Evolutionary conservation across 2,329 filamentous ascomycete species (phyloP).

Genomic region (Alternaria arbusti): DNA sequence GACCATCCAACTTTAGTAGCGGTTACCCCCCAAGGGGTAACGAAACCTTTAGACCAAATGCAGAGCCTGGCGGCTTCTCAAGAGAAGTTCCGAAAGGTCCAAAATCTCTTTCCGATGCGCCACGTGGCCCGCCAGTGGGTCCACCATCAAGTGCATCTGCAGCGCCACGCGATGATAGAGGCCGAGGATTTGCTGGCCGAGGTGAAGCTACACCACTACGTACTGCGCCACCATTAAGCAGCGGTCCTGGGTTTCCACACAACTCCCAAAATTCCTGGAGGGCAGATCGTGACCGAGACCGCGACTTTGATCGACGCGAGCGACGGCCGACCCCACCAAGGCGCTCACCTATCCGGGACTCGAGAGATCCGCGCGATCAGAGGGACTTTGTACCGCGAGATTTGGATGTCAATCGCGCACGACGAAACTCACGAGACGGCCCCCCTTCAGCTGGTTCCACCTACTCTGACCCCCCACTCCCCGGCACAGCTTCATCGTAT

Average conservation of each 20-base stretch:
- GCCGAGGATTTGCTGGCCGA: conserved; percentile 64
- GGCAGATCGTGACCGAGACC: conserved; percentile 59
- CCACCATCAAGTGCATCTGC: conserved; percentile 40
- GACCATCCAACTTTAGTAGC: conserved; percentile 69
- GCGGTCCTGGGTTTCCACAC: conserved; percentile 26
- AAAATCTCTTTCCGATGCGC: conserved; percentile 74
- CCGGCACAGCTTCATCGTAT: conserved; percentile 60
- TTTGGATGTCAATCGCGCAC: conserved; percentile 70
- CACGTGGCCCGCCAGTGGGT: conserved; percentile 47
- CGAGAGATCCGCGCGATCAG: conserved; percentile 66
- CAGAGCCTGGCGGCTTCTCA: conserved; percentile 37
- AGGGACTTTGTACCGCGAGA: conserved; percentile 67
- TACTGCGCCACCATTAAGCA: conserved; percentile 59
- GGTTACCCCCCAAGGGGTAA: conserved; percentile 59
- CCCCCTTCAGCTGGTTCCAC: conserved; percentile 74
- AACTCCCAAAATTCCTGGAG: conserved; percentile 60
- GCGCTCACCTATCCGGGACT: conserved; percentile 66
- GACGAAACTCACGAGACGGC: conserved; percentile 74
- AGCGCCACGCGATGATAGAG: conserved; percentile 61
- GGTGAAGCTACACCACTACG: conserved; percentile 68
- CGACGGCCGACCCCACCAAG: conserved; percentile 67
- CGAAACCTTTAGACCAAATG: conserved; percentile 37
- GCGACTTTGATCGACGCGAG: conserved; percentile 61
- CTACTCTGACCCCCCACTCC: conserved; percentile 68
- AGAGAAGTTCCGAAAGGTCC: conserved; percentile 79